Percentiles rank a stretch among this genome's conserved stretches.
Evolutionary conservation across 441 rosid species (phyloP).

Genomic region (Croton setiger): DNA sequence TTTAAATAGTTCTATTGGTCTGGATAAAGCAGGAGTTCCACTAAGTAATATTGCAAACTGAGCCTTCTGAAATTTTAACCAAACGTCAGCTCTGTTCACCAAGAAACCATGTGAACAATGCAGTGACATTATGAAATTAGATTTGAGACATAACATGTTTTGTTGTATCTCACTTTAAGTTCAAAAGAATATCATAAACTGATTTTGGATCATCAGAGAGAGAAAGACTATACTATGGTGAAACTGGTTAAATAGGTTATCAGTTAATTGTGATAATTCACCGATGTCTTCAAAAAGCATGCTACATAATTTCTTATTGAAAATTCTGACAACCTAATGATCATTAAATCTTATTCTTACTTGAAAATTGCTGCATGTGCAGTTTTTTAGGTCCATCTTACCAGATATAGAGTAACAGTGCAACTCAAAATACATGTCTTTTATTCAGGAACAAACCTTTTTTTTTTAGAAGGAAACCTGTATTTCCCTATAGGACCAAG

Average conservation of each 20-base stretch:
- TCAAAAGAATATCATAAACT: not conserved
- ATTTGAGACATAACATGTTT: not conserved
- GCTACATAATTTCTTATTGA: not conserved
- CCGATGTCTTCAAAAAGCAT: not conserved
- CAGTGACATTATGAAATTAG: not conserved
- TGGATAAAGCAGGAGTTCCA: conserved; percentile 97
- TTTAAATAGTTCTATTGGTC: conserved; percentile 94
- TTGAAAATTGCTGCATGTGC: conserved; percentile 3
- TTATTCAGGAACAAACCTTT: not conserved
- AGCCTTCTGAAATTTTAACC: conserved; percentile 69
- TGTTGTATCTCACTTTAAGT: not conserved
- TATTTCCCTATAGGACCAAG: conserved; percentile 1
- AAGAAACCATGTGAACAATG: not conserved
- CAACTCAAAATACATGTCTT: not conserved
- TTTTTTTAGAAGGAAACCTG: no score
- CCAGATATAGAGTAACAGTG: not conserved
- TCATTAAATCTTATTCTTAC: not conserved
- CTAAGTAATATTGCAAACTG: conserved; percentile 76
- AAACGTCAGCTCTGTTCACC: conserved; percentile 8
- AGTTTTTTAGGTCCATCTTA: not conserved
- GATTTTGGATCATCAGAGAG: not conserved
- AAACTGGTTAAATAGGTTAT: not conserved
- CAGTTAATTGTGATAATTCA: not conserved
- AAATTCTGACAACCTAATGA: not conserved
- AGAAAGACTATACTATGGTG: not conserved